Evolutionary conservation across 345 rosid genomes (phyloP), one percentile per base, ranked within the genome.

Genomic region (Lepidium africanum): DNA sequence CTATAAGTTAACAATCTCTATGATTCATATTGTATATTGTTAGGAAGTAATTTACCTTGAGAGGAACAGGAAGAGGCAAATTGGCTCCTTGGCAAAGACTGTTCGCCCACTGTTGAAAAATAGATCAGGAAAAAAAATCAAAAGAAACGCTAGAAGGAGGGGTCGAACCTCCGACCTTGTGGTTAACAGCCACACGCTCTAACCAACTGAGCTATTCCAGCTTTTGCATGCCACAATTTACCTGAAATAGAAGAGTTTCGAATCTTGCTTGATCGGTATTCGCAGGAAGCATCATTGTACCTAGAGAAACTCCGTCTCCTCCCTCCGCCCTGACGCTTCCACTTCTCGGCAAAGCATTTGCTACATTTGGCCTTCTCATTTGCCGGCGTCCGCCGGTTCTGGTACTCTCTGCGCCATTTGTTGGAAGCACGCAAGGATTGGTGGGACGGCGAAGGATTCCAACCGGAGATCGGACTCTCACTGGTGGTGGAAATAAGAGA

Each of bases 1-100:
- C 32, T 30, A 52, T 53, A 41, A 32, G 10, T 10, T 11, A n/a
- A 19, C 23, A 36, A 42, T 32, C 9, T 35, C 15, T 32, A 42
- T 67, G 6, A 39, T 59, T 48, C 3, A 10, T 3, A 0, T 30
- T 30, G 33, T 30, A 30, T 5, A 30, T 30, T 0, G 7, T 30
- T 30, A 30, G 33, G 33, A 30, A 30, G 7, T 0, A 5, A 30
- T 30, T 5, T 30, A 92, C 98, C 92, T 89, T 87, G 54, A 89
- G 78, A 48, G 96, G 98, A 65, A 82, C 65, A 5, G 98, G 92
- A 47, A 92, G 87, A 21, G 94, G 98, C 37, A 92, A 69, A 77
- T 87, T 89, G 33, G 96, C 92, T 71, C 98, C 96, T 80, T 92
- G 98, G 69, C 88, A 83, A 21, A 92, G 88, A 80, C 96, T 89